phyloP scores from a whole-genome alignment of 1,284 basidiomycete species.

The Puccinia coronata region DNA sequence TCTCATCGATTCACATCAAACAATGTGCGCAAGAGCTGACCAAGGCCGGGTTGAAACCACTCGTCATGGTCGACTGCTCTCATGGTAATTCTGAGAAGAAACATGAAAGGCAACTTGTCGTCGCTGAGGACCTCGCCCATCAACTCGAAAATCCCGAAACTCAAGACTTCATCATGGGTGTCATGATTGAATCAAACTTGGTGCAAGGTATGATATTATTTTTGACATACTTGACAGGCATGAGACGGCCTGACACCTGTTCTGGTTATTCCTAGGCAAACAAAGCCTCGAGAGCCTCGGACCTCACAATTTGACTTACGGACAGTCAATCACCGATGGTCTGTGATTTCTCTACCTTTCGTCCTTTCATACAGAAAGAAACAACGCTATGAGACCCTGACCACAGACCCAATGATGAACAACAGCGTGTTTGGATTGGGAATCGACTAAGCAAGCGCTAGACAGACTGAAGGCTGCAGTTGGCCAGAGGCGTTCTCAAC shows the following conservation, averaged over 20 bases:
- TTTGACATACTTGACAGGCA: neutral
- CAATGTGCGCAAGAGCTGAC: constrained; percentile 70
- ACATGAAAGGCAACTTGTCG: constrained; percentile 65
- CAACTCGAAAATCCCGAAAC: constrained; percentile 66
- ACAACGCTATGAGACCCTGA: constrained; percentile 50
- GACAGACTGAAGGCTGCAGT: constrained; percentile 80
- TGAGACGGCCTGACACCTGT: neutral
- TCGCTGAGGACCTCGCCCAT: constrained; percentile 61
- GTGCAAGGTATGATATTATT: constrained; percentile 67
- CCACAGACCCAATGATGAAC: constrained; percentile 52
- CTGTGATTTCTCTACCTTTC: neutral
- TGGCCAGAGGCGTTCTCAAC: constrained; percentile 66
- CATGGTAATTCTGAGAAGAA: constrained; percentile 70
- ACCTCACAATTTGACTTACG: constrained; percentile 68
- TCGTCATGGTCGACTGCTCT: constrained; percentile 93
- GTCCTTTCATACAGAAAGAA: too few relatives aligned
- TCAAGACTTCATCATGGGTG: constrained; percentile 79
- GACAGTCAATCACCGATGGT: constrained; percentile 78
- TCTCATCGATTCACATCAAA: constrained; percentile 71
- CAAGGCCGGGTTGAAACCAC: constrained; percentile 75
- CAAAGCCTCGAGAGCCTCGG: constrained; percentile 43
- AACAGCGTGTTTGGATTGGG: constrained; percentile 77
- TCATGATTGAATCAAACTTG: constrained; percentile 96
- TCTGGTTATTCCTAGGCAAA: neutral
- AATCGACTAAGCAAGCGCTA: constrained; percentile 75